phyloP scores from a whole-genome alignment of 208 protist species.

The Pavlovales sp. region DNA sequence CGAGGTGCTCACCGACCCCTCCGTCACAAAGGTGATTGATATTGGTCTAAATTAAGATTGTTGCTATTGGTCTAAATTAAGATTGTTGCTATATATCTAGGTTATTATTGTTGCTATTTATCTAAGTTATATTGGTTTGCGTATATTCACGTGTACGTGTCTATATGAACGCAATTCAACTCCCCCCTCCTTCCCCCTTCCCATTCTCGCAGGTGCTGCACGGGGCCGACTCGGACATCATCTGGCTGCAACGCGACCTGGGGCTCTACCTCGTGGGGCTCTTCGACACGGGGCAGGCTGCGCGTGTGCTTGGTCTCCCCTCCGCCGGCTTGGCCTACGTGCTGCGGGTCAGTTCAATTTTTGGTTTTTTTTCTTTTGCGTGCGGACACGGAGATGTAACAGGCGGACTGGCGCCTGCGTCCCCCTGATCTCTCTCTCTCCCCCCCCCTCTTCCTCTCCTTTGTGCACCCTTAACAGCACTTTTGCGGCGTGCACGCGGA shows the following conservation, averaged over 20 bases:
- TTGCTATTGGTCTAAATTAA: too few relatives aligned
- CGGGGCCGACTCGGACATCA: constrained; percentile 86
- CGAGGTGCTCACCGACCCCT: constrained; percentile 78
- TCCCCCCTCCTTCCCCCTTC: too few relatives aligned
- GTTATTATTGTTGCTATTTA: too few relatives aligned
- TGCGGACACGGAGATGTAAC: constrained; percentile 15
- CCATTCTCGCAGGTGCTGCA: constrained; percentile 93
- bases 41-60: too few relatives aligned
- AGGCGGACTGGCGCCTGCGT: not conserved
- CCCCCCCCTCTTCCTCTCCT: too few relatives aligned
- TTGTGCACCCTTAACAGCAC: too few relatives aligned
- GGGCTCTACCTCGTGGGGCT: constrained; percentile 96
- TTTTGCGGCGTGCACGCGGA: constrained; percentile 54
- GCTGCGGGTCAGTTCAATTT: not conserved
- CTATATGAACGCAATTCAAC: too few relatives aligned
- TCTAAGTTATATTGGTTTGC: too few relatives aligned
- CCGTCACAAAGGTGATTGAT: constrained; percentile 79
- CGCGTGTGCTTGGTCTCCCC: constrained; percentile 81
- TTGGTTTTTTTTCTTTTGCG: not conserved
- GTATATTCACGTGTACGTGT: too few relatives aligned
- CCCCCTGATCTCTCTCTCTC: not conserved
- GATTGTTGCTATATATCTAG: too few relatives aligned
- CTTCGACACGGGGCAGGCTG: constrained; percentile 93
- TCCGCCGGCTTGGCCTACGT: constrained; percentile 83
- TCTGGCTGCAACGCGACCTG: constrained; percentile 97